Conservation (phyloP, 768 basidiomycete genomes). For the Rhizopogon roseolus region DNA sequence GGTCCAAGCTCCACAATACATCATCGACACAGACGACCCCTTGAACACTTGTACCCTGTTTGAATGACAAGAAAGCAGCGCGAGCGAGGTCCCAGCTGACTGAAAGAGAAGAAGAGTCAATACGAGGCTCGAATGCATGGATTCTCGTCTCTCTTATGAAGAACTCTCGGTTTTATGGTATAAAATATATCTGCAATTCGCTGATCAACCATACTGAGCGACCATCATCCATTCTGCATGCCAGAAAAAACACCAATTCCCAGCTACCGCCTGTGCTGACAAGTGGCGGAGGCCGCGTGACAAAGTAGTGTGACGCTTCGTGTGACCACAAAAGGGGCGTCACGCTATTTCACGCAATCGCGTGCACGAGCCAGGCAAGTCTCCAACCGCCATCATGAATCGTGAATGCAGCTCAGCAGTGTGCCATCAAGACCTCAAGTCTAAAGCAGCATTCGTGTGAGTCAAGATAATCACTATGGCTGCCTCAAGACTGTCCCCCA, state of each 20-base stretch:
- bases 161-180: background rate
- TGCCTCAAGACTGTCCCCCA: constrained; percentile 1
- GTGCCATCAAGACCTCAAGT: constrained; percentile 19
- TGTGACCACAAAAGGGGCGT: constrained; percentile 25
- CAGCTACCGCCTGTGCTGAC: background rate
- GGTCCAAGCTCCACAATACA: background rate
- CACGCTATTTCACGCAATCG: constrained; percentile 8
- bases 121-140: background rate
- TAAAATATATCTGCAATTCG: background rate
- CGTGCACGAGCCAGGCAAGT: constrained; percentile 20
- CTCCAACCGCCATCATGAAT: constrained; percentile 21
- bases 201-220: background rate
- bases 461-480: constrained; percentile 16
- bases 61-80: background rate
- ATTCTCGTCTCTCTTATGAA: background rate
- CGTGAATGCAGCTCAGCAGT: constrained; percentile 19
- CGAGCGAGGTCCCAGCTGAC: too few relatives aligned
- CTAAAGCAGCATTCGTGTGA: constrained; percentile 23
- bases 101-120: background rate
- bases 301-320: constrained; percentile 12
- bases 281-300: constrained; percentile 6
- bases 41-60: background rate
- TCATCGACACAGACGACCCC: background rate
- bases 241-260: background rate
- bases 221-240: background rate